A percentile compares a stretch with the other conserved stretches of the same genome.
phyloP scores from a whole-genome alignment of 345 rosid genomes.

The Kandelia obovata region DNA sequence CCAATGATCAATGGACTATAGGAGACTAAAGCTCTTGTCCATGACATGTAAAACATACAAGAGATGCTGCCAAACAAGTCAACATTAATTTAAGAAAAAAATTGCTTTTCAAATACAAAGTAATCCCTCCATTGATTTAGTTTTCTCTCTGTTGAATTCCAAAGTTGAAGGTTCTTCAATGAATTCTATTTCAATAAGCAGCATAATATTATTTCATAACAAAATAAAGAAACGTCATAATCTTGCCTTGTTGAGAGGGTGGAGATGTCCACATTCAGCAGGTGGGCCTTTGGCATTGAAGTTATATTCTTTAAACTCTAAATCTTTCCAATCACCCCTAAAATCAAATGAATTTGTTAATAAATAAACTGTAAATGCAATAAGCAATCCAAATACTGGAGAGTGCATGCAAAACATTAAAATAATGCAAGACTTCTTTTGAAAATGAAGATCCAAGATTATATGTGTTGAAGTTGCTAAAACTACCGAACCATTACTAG shows the following conservation, averaged over 20 bases:
- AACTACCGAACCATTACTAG: too few relatives aligned
- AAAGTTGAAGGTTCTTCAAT: background rate
- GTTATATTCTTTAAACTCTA: conserved; percentile 90
- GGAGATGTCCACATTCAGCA: conserved; percentile 83
- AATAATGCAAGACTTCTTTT: background rate
- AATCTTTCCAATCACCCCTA: conserved; percentile 84
- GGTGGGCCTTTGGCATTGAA: conserved; percentile 87
- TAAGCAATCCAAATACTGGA: background rate
- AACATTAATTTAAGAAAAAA: background rate
- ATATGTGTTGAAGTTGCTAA: too few relatives aligned
- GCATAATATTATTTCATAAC: background rate
- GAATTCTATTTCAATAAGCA: background rate
- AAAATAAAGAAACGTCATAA: background rate
- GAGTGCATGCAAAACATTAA: background rate
- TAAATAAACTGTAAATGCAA: conserved; percentile 1
- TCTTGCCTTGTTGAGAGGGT: conserved; percentile 87
- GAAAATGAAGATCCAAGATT: too few relatives aligned
- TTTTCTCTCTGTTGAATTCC: background rate
- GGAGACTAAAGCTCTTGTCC: background rate
- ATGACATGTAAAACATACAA: background rate
- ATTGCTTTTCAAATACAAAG: background rate
- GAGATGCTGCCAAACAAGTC: background rate
- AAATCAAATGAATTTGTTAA: conserved; percentile 20
- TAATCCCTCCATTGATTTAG: background rate
- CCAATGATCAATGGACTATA: background rate